Conservation (phyloP, 2,329 filamentous ascomycete species). For the Gnomoniopsis smithogilvyi region DNA sequence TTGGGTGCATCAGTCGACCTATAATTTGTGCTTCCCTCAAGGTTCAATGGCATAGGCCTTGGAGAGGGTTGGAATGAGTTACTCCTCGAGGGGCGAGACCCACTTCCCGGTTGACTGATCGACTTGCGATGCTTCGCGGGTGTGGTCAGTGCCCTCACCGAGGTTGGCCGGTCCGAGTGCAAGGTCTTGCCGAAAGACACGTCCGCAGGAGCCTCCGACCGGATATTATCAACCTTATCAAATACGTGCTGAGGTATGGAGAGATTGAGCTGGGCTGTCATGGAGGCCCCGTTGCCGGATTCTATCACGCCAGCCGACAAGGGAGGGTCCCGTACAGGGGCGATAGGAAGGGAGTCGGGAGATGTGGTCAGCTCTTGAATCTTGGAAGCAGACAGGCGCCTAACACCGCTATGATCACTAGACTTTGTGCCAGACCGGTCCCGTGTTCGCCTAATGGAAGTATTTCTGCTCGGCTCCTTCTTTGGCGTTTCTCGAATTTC, state of each 20-base stretch:
- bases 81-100: conserved; percentile 35
- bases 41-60: conserved; percentile 42
- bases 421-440: conserved; percentile 29
- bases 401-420: conserved; percentile 38
- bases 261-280: conserved; percentile 31
- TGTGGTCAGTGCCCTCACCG: conserved; percentile 45
- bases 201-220: conserved; percentile 20
- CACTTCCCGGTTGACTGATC: conserved; percentile 27
- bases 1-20: conserved; percentile 19
- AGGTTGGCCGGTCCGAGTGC: conserved; percentile 28
- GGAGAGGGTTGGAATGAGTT: conserved; percentile 47
- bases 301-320: conserved; percentile 36
- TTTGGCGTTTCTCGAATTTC: conserved; percentile 1
- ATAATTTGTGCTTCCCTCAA: conserved; percentile 29
- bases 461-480: conserved; percentile 7
- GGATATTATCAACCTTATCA: conserved; percentile 24
- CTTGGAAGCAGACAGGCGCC: conserved; percentile 54
- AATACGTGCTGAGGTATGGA: conserved; percentile 18
- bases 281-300: conserved; percentile 27
- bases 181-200: conserved; percentile 29
- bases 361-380: conserved; percentile 56
- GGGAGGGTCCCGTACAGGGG: conserved; percentile 37
- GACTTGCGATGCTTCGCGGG: conserved; percentile 40
- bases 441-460: conserved; percentile 16
- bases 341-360: conserved; percentile 57